These are phyloP conservation scores for Hysterium pulicare DNA, from an alignment of 2,329 filamentous ascomycete genomes.

Conservation along the genomic window DNA sequence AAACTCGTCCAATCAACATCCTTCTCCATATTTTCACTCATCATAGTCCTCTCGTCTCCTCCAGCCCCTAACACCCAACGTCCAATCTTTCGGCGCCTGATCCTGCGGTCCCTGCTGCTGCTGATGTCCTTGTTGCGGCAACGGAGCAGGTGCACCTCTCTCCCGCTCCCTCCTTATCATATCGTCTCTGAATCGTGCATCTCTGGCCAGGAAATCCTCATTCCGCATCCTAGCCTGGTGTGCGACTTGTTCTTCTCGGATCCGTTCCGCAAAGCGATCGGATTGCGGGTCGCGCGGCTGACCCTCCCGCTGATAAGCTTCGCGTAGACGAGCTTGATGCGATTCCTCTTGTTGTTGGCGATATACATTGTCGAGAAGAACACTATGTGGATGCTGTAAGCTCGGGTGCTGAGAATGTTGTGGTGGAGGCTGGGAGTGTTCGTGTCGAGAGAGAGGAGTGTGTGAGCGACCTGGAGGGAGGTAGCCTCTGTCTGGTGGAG, in stretches of 20 bases:
- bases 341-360: not conserved
- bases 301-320: too few relatives aligned
- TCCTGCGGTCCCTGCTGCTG: not conserved
- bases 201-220: not conserved
- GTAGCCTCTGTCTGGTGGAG: conserved; percentile 26
- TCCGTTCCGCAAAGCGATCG: not conserved
- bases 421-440: conserved; percentile 24
- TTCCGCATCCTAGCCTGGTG: not conserved
- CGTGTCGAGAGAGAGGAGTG: conserved; percentile 28
- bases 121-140: not conserved
- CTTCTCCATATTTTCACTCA: too few relatives aligned
- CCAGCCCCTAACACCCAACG: not conserved
- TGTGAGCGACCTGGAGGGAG: conserved; percentile 28
- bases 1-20: too few relatives aligned
- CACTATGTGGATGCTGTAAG: not conserved
- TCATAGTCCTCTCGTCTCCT: not conserved
- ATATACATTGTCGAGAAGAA: not conserved
- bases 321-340: not conserved
- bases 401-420: conserved; percentile 21
- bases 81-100: not conserved
- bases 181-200: not conserved
- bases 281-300: not conserved
- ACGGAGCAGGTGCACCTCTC: not conserved
- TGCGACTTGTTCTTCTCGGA: not conserved
- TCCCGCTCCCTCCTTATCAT: not conserved